Evolutionary conservation across 2,329 filamentous ascomycete species (phyloP).

Genomic region (Botrytis elliptica): DNA sequence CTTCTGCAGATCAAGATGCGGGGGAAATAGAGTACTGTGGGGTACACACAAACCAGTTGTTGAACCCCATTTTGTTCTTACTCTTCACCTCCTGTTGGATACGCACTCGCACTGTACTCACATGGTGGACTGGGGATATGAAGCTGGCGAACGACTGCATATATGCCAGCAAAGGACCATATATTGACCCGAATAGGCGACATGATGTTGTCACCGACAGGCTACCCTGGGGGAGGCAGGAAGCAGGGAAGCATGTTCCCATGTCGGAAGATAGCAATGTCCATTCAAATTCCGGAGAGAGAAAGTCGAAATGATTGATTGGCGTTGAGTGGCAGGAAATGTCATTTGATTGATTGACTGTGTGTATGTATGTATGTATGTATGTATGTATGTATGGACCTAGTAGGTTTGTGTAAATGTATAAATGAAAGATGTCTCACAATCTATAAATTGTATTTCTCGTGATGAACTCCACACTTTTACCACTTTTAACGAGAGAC

Average conservation of each 20-base stretch:
- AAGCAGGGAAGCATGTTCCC: background rate
- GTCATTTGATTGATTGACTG: background rate
- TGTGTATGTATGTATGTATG: background rate
- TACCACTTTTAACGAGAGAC: background rate
- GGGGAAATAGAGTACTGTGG: slow-evolving; percentile 13
- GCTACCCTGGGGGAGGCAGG: background rate
- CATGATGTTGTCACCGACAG: background rate
- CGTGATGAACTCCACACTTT: background rate
- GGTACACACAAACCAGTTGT: slow-evolving; percentile 10
- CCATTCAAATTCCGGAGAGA: background rate
- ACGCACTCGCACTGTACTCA: background rate
- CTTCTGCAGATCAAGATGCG: slow-evolving; percentile 18
- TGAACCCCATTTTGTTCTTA: background rate
- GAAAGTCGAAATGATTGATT: background rate
- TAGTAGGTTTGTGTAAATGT: background rate
- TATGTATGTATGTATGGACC: background rate
- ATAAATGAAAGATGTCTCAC: background rate
- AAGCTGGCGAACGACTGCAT: background rate
- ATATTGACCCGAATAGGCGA: slow-evolving; percentile 13
- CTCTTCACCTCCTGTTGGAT: background rate
- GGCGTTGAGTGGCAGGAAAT: background rate
- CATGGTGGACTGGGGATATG: background rate
- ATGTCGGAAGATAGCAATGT: background rate
- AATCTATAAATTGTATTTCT: background rate
- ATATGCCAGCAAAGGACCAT: background rate